phyloP scores from a whole-genome alignment of 768 basidiomycete species.

The Gymnopilus dilepis region DNA sequence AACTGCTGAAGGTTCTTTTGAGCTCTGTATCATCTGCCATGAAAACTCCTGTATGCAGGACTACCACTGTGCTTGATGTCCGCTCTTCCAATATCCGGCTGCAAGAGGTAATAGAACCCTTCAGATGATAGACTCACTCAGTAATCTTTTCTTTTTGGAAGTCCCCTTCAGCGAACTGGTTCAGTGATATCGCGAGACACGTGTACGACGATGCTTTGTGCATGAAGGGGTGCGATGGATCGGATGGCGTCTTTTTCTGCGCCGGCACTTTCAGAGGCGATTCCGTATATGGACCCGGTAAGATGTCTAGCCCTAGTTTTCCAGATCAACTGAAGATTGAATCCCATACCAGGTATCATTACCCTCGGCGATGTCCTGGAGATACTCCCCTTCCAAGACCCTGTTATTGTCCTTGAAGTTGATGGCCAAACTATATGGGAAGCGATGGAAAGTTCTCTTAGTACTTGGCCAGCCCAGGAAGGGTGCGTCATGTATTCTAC shows the following conservation, averaged over 20 bases:
- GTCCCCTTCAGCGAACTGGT: constrained; percentile 81
- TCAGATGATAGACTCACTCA: neutral
- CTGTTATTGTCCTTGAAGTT: constrained; percentile 79
- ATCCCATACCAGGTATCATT: constrained; percentile 56
- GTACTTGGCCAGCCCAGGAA: constrained; percentile 89
- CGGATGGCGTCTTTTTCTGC: constrained; percentile 82
- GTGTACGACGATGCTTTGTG: constrained; percentile 77
- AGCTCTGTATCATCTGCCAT: constrained; percentile 72
- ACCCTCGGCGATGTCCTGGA: constrained; percentile 89
- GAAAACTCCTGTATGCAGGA: constrained; percentile 77
- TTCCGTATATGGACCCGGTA: constrained; percentile 83
- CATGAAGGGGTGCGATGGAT: constrained; percentile 61
- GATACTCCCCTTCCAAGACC: constrained; percentile 89
- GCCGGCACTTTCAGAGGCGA: constrained; percentile 89
- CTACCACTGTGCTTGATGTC: constrained; percentile 70
- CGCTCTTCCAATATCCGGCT: constrained; percentile 78
- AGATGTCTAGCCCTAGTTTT: constrained; percentile 7
- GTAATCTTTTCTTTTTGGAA: constrained; percentile 29
- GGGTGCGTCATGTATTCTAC: constrained; percentile 52
- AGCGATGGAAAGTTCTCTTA: constrained; percentile 72
- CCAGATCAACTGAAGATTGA: neutral
- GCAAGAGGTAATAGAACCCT: constrained; percentile 54
- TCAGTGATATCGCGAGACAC: constrained; percentile 83
- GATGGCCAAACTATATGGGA: constrained; percentile 83
- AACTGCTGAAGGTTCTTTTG: constrained; percentile 66